Evolutionary conservation across 768 basidiomycete genomes (phyloP), one percentile per base, ranked within the genome.

Genomic region (Suillus brevipes): DNA sequence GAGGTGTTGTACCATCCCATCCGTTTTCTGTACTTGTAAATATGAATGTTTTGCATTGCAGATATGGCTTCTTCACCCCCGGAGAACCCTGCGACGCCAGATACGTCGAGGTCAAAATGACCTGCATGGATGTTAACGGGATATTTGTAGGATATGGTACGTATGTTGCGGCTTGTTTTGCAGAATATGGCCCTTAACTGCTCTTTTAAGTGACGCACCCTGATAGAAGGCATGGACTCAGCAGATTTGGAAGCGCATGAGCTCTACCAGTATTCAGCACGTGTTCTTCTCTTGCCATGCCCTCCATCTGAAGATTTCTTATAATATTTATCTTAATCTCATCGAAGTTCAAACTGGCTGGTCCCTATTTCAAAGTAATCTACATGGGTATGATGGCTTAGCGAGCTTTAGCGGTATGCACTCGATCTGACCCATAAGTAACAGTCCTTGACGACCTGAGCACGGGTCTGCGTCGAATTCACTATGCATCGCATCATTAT

Each of bases 1-100:
- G 77, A 78, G 12, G 75, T 68, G 45, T 78, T 78, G 58, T 77
- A 78, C 75, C 75, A 78, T 31, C 77, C 75, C 12, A 78, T 64
- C 72, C 73, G 78, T 12, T 70, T 74, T 61, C 72, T 69, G 13
- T 70, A 67, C 28, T 67, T 63, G 58, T 66, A 74, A 40, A 78
- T 62, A 25, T 73, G 78, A 9, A 78, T 72, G 36, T 70, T 67
- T n/a, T 66, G 57, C 64, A 77, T 72, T 10, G 78, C 70, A 0
- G 75, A 68, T 28, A 78, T 70, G 6, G 70, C 74, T 60, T 78
- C 75, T 50, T 75, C 73, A 12, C 77, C 77, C 10, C 78, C 78
- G 34, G 78, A 72, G 67, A 78, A 73, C 12, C 78, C 76, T 45
- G 72, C 78, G n/a, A 78, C 67, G 3, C 73, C 77, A 50, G 70